phyloP scores from a whole-genome alignment of 1,284 basidiomycete genomes.

The Lignosus rhinocerotis region DNA sequence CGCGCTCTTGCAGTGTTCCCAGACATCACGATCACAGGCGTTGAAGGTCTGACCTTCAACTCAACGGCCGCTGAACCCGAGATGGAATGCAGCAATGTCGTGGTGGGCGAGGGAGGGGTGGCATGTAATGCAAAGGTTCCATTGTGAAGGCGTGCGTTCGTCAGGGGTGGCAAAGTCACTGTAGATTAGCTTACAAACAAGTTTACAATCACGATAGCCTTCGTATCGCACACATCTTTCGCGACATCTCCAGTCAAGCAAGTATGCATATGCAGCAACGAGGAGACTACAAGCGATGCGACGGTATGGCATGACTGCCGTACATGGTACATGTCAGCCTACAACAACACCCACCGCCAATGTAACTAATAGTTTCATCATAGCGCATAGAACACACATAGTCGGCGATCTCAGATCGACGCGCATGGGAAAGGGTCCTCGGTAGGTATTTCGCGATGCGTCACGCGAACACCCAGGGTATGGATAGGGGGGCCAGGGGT shows the following conservation, averaged over 20 bases:
- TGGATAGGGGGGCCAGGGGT: neutral
- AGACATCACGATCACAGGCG: neutral
- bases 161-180: neutral
- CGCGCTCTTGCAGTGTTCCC: neutral
- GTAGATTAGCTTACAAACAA: neutral
- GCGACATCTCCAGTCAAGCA: neutral
- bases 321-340: slow-evolving; percentile 11
- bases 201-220: neutral
- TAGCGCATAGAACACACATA: slow-evolving; percentile 13
- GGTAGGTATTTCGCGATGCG: neutral
- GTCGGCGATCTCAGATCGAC: slow-evolving; percentile 19
- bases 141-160: neutral
- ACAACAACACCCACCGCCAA: slow-evolving; percentile 8
- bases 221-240: neutral
- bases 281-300: slow-evolving; percentile 12
- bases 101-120: neutral
- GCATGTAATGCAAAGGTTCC: neutral
- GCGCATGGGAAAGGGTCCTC: neutral
- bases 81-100: neutral
- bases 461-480: neutral
- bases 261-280: slow-evolving; percentile 13
- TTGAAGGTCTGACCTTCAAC: neutral
- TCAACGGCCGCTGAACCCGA: neutral
- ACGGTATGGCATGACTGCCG: slow-evolving; percentile 5
- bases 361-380: slow-evolving; percentile 10